A percentile compares a stretch with the other conserved stretches of the same genome.
These are phyloP conservation scores for Pyrenopolyporus hunteri DNA, from an alignment of 495 filamentous ascomycete species.

Conservation along the genomic window DNA sequence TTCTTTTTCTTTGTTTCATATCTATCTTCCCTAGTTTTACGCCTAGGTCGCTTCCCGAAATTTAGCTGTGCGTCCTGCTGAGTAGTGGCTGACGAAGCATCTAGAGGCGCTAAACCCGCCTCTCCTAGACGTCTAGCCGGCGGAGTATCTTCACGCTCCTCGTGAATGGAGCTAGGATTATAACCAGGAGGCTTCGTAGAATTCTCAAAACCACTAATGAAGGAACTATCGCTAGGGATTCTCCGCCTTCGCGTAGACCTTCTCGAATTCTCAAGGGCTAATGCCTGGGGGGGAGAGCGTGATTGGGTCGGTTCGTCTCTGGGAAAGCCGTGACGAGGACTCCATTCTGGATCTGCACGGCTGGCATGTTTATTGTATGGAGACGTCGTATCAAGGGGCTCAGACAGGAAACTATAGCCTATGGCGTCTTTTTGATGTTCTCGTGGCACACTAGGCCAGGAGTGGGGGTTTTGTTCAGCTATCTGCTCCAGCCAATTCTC, in stretches of 20 bases:
- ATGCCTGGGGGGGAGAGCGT: background rate
- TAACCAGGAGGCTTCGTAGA: slow-evolving; percentile 18
- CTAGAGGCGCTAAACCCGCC: slow-evolving; percentile 5
- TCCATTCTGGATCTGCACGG: slow-evolving; percentile 37
- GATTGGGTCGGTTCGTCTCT: slow-evolving; percentile 21
- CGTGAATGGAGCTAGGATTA: slow-evolving; percentile 9
- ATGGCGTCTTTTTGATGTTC: slow-evolving; percentile 10
- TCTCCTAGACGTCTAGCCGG: slow-evolving; percentile 9
- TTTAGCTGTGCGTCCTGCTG: slow-evolving; percentile 1
- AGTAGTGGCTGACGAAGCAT: slow-evolving; percentile 25
- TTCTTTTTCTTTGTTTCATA: slow-evolving; percentile 55
- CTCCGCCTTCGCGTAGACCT: slow-evolving; percentile 30
- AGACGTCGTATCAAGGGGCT: slow-evolving; percentile 10
- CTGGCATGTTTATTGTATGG: slow-evolving; percentile 23
- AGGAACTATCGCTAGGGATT: slow-evolving; percentile 32
- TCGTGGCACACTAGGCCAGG: slow-evolving; percentile 18
- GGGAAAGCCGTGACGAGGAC: slow-evolving; percentile 36
- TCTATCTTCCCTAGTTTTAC: slow-evolving; percentile 66
- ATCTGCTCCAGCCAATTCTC: slow-evolving; percentile 47
- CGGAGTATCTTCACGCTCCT: background rate
- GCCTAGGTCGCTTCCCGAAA: slow-evolving; percentile 65
- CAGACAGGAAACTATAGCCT: slow-evolving; percentile 5
- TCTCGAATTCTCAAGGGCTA: slow-evolving; percentile 7
- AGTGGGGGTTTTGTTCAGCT: slow-evolving; percentile 28
- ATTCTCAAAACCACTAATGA: slow-evolving; percentile 36